Base-by-base conservation (phyloP, 2,329 filamentous ascomycete genomes). In the Diaporthe caulivora region DNA sequence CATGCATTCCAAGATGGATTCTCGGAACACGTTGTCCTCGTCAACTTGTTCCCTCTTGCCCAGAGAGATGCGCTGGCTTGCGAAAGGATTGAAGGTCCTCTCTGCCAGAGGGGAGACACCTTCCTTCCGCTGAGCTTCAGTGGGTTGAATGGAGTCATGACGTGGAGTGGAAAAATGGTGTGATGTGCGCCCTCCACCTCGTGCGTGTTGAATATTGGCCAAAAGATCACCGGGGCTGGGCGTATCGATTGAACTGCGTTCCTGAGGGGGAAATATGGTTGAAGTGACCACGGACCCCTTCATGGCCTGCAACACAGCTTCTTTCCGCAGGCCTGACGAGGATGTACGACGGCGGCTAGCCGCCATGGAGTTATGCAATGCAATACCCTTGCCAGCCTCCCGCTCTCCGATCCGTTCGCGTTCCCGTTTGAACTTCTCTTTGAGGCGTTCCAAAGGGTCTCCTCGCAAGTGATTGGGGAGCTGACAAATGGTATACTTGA, bases 1-100 rank as follows among this genome's bases (percentile, higher is more conserved):
- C 85, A 99, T 97, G 80, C 97, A 98, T 77, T 98, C 95, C 29
- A 98, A 85, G 21, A 99, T 95, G 0, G 95, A 97, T 73, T 95
- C 92, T 53, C 97, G 89, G 82, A 99, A 98, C 9, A 97, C 83
- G 60, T 92, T 91, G 78, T 98, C 96, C 80, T 98, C 97, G 76
- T 98, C 94, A 10, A 95, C 85, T 0, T 94, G 93, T 72, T 98
- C 95, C 76, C 95, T 92, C 7, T 93, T 90, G 78, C 95, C 93
- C 40, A 90, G 83, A 8, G 85, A 84, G 44, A 87, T 84, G 58
- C 87, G 86, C 73, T 87, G 87, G 2, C 84, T 84, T n/a, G 87
- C 81, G 74, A 92, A 92, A 0, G 90, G 90, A 75, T 90, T 87
- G 74, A 90, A 88, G 0, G 84, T 82, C 68, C 85, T 84, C 74